Conservation (phyloP, 345 rosid species). For the Acer saccharum region DNA sequence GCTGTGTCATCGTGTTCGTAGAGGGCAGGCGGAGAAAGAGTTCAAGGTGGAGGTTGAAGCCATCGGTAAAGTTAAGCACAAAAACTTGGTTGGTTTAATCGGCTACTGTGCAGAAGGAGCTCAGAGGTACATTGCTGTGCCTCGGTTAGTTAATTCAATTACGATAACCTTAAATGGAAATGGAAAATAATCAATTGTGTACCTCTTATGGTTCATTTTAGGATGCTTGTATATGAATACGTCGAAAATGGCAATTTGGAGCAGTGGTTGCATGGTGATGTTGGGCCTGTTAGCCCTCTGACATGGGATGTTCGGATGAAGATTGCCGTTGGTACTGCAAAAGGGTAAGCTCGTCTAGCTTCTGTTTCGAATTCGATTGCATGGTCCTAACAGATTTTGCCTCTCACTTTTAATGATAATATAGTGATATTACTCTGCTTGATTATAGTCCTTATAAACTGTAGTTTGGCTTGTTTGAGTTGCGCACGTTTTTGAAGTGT, state of each 20-base stretch:
- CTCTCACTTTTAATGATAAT: not conserved
- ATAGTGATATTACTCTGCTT: no score
- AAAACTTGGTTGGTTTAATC: constrained; percentile 88
- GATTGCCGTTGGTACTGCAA: constrained; percentile 90
- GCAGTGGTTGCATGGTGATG: constrained; percentile 97
- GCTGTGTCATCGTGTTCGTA: constrained; percentile 23
- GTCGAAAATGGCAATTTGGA: constrained; percentile 93
- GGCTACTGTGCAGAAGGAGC: constrained; percentile 89
- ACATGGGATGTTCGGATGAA: constrained; percentile 94
- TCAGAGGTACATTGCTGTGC: constrained; percentile 56
- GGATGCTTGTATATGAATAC: constrained; percentile 96
- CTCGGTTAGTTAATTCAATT: not conserved
- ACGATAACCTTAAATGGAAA: not conserved
- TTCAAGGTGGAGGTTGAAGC: constrained; percentile 96
- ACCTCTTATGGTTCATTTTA: constrained; percentile 27
- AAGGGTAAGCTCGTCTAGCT: constrained; percentile 53
- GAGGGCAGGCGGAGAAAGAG: constrained; percentile 98
- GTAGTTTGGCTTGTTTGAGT: not conserved
- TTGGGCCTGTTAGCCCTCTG: constrained; percentile 81
- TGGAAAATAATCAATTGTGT: not conserved
- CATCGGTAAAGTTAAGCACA: constrained; percentile 94
- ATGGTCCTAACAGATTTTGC: not conserved
- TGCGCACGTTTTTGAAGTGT: not conserved
- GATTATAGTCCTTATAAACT: not conserved
- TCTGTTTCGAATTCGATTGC: not conserved